A percentile compares a stretch with the other conserved stretches of the same genome.
Evolutionary conservation across 805 yeast genomes (phyloP).

Genomic region (Tanozyma kutaoensis): DNA sequence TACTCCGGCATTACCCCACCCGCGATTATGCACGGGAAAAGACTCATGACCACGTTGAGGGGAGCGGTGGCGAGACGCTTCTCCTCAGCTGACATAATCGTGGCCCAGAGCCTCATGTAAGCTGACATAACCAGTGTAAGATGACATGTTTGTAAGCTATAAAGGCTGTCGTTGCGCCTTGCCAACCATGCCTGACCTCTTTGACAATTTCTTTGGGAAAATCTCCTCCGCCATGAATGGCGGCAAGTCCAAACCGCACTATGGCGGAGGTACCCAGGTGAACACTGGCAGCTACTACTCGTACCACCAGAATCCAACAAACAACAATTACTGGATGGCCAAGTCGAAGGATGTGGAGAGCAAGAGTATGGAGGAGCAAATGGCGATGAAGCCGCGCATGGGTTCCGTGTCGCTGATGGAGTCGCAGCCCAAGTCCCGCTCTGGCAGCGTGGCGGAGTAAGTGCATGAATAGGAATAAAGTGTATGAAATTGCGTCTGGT

Average conservation of each 20-base stretch:
- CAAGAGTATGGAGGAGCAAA: background rate
- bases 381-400: slow-evolving; percentile 1
- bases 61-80: too few species aligned
- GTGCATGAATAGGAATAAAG: too few species aligned
- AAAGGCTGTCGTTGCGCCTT: background rate
- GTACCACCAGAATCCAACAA: slow-evolving; percentile 20
- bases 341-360: slow-evolving; percentile 2
- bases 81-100: too few species aligned
- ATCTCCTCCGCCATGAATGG: slow-evolving; percentile 18
- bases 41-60: too few species aligned
- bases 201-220: slow-evolving; percentile 23
- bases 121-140: too few species aligned
- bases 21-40: too few species aligned
- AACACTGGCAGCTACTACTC: slow-evolving; percentile 24
- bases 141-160: background rate
- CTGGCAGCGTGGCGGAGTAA: slow-evolving; percentile 2
- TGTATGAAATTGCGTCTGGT: too few species aligned
- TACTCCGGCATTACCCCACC: too few species aligned
- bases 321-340: slow-evolving; percentile 28
- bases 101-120: too few species aligned
- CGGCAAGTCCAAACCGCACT: slow-evolving; percentile 19
- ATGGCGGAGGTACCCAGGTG: slow-evolving; percentile 18
- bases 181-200: slow-evolving; percentile 9
- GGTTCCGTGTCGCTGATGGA: slow-evolving; percentile 3
- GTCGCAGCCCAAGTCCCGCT: slow-evolving; percentile 3